Base-by-base conservation (phyloP, 495 filamentous ascomycete species). In the Chlorociboria aeruginascens region DNA sequence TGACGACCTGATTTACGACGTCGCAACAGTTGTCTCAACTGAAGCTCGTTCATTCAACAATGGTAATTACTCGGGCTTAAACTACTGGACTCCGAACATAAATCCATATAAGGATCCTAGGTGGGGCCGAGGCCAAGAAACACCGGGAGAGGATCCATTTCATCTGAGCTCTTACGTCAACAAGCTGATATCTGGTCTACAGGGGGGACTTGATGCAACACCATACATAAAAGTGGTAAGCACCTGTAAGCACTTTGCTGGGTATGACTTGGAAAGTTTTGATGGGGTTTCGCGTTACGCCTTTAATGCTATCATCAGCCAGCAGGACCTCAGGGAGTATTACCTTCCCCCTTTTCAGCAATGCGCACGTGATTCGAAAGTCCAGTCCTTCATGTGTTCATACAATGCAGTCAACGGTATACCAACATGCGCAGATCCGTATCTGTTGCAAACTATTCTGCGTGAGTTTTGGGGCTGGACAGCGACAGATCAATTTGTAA, bases 21-120 rank as follows among this genome's bases (percentile, higher is more conserved):
- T 83, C 10, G 77, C 70, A 12, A 64, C 55, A 2, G 70, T 77
- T 6, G 73, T 85, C 32, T 69, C 69, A 10, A 84, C 71, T 7
- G 79, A 86, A 58, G 77, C 73, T 8, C 67, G 82, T n/a, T 80
- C 81, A 2, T 85, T 79, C 56, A 79, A 67, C 58, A 86, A 86
- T 49, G 70, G 49, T 12, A 74, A 73, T 13, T 61, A 68, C 14
- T 70, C 69, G 34, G 75, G 77, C 0, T 59, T 85, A 6, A 75
- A 85, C 55, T 76, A 66, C 45, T 86, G 78, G 65, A 74, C 81
- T 0, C 81, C 81, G 1, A 81, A 85, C 52, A 81, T 85, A 62
- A 86, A 86, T 57, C 68, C 74, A 1, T 85, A 80, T 65, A 68
- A 69, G 8, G 73, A 78, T 46, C 77, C 77, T 0, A 62, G 76